These are phyloP conservation scores for Ogataea corticis DNA, from an alignment of 805 yeast genomes.

Conservation along the genomic window DNA sequence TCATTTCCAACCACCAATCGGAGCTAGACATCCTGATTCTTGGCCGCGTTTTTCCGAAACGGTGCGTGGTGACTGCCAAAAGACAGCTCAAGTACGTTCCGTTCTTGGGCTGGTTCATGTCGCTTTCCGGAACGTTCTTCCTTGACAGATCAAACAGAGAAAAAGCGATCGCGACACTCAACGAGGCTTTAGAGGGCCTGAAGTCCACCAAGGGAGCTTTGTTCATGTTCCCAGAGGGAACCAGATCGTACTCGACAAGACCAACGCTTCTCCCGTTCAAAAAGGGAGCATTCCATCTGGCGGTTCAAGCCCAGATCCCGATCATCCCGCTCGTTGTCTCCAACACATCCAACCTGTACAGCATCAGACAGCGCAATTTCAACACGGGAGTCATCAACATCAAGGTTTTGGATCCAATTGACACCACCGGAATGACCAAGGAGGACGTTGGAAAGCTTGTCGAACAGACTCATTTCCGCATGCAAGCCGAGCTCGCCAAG, in stretches of 20 bases:
- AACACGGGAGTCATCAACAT: constrained; percentile 74
- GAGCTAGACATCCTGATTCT: constrained; percentile 80
- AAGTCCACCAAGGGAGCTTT: constrained; percentile 67
- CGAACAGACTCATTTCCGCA: constrained; percentile 53
- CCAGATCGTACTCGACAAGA: constrained; percentile 74
- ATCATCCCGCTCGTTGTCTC: constrained; percentile 85
- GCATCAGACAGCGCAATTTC: constrained; percentile 61
- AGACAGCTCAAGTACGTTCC: constrained; percentile 82
- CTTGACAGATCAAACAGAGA: constrained; percentile 78
- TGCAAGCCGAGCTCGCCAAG: constrained; percentile 46
- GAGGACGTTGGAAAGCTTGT: constrained; percentile 69
- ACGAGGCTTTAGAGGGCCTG: constrained; percentile 63
- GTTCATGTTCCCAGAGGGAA: constrained; percentile 96
- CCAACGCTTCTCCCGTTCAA: constrained; percentile 84
- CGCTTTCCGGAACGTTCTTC: constrained; percentile 85
- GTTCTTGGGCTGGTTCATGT: constrained; percentile 96
- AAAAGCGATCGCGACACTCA: constrained; percentile 74
- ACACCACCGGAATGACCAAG: constrained; percentile 66
- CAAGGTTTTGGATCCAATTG: constrained; percentile 78
- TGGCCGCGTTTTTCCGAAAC: constrained; percentile 83
- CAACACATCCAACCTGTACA: constrained; percentile 76
- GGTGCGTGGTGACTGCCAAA: constrained; percentile 91
- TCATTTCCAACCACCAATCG: constrained; percentile 88
- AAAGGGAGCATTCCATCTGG: constrained; percentile 97
- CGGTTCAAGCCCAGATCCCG: constrained; percentile 89